Conservation (phyloP, 352 stramenopile genomes). For the Elongisporangium undulatum region DNA sequence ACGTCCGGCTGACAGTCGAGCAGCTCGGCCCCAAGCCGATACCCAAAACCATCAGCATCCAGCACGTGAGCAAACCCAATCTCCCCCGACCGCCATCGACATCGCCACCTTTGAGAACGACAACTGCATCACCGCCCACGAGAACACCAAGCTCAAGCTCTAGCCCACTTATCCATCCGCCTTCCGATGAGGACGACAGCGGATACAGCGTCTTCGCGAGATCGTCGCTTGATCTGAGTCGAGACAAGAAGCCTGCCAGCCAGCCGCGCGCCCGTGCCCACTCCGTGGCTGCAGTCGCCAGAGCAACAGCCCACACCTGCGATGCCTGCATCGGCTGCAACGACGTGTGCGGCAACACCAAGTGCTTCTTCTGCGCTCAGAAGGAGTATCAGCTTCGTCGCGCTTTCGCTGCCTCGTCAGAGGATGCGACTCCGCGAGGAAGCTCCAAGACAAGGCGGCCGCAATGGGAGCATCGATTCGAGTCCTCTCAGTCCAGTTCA, state of each 20-base stretch:
- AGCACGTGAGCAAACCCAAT: not conserved
- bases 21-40: not conserved
- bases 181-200: not conserved
- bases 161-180: not conserved
- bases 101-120: not conserved
- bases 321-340: constrained; percentile 80
- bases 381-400: constrained; percentile 67
- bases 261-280: not conserved
- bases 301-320: constrained; percentile 32
- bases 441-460: not conserved
- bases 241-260: not conserved
- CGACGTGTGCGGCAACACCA: constrained; percentile 55
- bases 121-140: not conserved
- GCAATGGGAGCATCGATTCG: constrained; percentile 5
- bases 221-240: not conserved
- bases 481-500: not conserved
- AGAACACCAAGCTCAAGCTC: not conserved
- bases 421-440: constrained; percentile 7
- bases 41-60: not conserved
- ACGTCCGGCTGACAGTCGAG: not conserved
- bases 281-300: not conserved
- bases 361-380: constrained; percentile 71
- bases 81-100: not conserved
- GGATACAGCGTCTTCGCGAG: not conserved
- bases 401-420: constrained; percentile 32